A percentile compares a stretch with the other conserved stretches of the same genome.
phyloP scores from a whole-genome alignment of 495 filamentous ascomycete genomes.

The Penicillium canescens region DNA sequence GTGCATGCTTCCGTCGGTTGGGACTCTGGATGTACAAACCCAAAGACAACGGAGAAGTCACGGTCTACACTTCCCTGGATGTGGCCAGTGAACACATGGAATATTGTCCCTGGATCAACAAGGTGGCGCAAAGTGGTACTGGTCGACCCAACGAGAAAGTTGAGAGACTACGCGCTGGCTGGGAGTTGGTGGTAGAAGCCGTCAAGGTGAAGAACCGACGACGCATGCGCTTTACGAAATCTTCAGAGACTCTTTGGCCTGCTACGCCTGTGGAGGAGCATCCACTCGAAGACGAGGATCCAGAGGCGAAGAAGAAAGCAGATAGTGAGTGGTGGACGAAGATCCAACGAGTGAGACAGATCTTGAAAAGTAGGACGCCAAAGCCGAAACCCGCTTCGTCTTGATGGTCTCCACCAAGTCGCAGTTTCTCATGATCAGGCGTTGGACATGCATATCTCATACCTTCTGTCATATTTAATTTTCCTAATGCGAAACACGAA shows the following conservation, averaged over 20 bases:
- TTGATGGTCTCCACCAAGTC: constrained; percentile 3
- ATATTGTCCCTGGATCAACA: constrained; percentile 79
- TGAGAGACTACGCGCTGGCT: constrained; percentile 41
- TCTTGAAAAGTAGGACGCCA: constrained; percentile 44
- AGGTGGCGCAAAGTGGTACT: constrained; percentile 54
- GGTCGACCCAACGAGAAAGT: constrained; percentile 32
- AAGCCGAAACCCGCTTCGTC: constrained; percentile 23
- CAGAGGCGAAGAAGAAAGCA: constrained; percentile 39
- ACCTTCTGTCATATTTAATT: background rate
- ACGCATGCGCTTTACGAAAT: constrained; percentile 28
- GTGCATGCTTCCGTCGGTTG: constrained; percentile 81
- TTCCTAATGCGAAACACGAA: background rate
- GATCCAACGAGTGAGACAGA: constrained; percentile 49
- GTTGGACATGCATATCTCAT: constrained; percentile 2
- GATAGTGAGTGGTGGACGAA: constrained; percentile 56
- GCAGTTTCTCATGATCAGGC: constrained; percentile 5
- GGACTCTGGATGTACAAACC: constrained; percentile 92
- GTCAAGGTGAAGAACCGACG: constrained; percentile 42
- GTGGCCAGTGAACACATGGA: constrained; percentile 70
- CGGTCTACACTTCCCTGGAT: constrained; percentile 63
- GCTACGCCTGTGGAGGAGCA: constrained; percentile 24
- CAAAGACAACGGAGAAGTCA: constrained; percentile 52
- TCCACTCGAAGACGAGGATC: constrained; percentile 27
- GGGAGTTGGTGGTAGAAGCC: constrained; percentile 45
- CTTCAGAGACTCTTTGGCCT: constrained; percentile 22